A percentile compares a stretch with the other conserved stretches of the same genome.
Conservation (phyloP, 768 basidiomycete species). For the Trametes maxima region DNA sequence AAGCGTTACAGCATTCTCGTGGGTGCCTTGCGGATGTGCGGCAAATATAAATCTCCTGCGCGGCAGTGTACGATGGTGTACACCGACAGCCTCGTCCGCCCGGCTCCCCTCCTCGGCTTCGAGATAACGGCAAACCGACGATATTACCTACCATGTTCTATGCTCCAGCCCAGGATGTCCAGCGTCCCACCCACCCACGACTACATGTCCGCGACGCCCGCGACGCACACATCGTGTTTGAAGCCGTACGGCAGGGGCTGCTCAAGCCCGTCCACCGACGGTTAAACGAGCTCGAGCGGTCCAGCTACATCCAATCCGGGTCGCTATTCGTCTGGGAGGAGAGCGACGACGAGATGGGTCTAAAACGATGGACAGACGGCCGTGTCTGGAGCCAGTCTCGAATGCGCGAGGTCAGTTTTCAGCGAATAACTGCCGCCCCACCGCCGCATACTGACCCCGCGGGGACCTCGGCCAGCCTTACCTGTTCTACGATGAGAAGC, state of each 20-base stretch:
- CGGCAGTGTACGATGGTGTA: conserved; percentile 13
- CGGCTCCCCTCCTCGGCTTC: conserved; percentile 12
- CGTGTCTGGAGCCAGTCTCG: conserved; percentile 70
- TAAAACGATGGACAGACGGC: conserved; percentile 74
- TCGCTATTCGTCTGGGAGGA: conserved; percentile 74
- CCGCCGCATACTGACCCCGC: conserved; percentile 16
- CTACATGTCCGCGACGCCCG: conserved; percentile 67
- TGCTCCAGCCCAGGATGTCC: conserved; percentile 47
- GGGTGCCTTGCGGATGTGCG: conserved; percentile 24
- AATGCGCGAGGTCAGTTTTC: conserved; percentile 54
- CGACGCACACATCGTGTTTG: conserved; percentile 67
- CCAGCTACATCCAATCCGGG: conserved; percentile 56
- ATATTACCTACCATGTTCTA: conserved; percentile 33
- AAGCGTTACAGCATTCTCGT: conserved; percentile 28
- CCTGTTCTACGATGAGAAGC: conserved; percentile 68
- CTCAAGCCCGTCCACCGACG: conserved; percentile 55
- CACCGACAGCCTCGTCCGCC: conserved; percentile 10
- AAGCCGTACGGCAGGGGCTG: conserved; percentile 59
- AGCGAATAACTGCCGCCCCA: background rate
- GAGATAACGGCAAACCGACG: conserved; percentile 1
- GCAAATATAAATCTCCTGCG: conserved; percentile 27
- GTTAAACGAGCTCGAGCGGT: conserved; percentile 62
- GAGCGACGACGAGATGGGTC: conserved; percentile 62
- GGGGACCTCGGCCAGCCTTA: conserved; percentile 49
- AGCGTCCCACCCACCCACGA: conserved; percentile 64